Conservation (phyloP, 768 basidiomycete species). For the Suillus discolor region DNA sequence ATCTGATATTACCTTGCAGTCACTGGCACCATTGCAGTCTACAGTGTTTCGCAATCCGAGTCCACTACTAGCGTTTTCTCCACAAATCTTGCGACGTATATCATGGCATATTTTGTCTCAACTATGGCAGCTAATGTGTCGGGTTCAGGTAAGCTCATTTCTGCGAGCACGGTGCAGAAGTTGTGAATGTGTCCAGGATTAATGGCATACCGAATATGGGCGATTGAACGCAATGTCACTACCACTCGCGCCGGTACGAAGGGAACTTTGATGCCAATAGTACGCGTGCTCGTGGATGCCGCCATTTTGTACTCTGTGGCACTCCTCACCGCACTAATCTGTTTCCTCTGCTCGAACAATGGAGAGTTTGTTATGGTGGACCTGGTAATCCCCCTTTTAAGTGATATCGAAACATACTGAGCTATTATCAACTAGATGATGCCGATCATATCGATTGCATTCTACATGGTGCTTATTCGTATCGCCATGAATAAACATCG, state of each 20-base stretch:
- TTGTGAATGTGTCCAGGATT: not conserved
- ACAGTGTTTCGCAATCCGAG: not conserved
- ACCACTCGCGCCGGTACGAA: not conserved
- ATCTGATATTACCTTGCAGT: not conserved
- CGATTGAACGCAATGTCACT: not conserved
- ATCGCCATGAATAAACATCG: not conserved
- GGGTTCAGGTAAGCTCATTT: not conserved
- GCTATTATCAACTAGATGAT: not conserved
- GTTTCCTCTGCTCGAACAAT: not conserved
- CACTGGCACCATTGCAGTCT: not conserved
- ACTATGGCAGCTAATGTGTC: not conserved
- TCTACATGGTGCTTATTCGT: not conserved
- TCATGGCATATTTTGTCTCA: not conserved
- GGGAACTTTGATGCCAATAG: not conserved
- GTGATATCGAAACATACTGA: not conserved
- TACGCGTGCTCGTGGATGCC: slow-evolving; percentile 8
- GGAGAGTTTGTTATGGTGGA: slow-evolving; percentile 11
- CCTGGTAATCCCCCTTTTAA: not conserved
- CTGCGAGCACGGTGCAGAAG: not conserved
- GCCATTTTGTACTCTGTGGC: slow-evolving; percentile 11
- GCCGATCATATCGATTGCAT: not conserved
- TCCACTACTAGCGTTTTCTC: not conserved
- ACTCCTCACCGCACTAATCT: not conserved
- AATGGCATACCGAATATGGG: not conserved
- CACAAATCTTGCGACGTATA: too few species aligned